phyloP scores from a whole-genome alignment of 2,329 filamentous ascomycete species.

The Plectosphaerella sp. region DNA sequence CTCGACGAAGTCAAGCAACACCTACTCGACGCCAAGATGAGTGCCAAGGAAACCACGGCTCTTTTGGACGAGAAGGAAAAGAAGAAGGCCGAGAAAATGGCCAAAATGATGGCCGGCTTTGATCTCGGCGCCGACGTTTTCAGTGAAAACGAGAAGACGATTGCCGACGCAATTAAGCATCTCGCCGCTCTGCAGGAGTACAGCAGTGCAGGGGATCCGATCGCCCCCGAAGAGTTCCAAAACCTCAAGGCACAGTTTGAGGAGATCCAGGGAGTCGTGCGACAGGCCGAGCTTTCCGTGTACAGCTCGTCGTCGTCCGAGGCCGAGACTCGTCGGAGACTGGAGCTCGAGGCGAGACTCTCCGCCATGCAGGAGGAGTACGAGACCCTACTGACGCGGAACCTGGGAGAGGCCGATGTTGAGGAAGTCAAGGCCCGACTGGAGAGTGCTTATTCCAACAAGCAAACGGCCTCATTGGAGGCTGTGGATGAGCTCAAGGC shows the following conservation, averaged over 20 bases:
- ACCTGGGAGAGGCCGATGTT: conserved; percentile 72
- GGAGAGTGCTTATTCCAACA: conserved; percentile 70
- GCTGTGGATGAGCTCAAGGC: conserved; percentile 72
- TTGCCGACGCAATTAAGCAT: conserved; percentile 78
- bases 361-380: conserved; percentile 75
- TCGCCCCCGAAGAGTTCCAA: conserved; percentile 77
- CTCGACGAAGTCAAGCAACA: conserved; percentile 96
- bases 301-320: conserved; percentile 64
- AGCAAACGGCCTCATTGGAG: conserved; percentile 68
- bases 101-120: conserved; percentile 99
- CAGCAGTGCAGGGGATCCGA: conserved; percentile 69
- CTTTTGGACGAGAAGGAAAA: conserved; percentile 95
- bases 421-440: conserved; percentile 80
- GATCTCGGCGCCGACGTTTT: conserved; percentile 91
- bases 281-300: conserved; percentile 84
- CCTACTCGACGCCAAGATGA: conserved; percentile 93
- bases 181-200: conserved; percentile 75
- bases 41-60: conserved; percentile 85
- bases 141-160: conserved; percentile 84
- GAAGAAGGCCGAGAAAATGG: conserved; percentile 99
- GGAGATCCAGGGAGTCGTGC: conserved; percentile 86
- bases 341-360: conserved; percentile 74
- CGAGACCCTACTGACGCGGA: conserved; percentile 74
- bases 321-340: conserved; percentile 61
- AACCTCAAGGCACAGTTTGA: conserved; percentile 74